phyloP scores from a whole-genome alignment of 2,329 filamentous ascomycete genomes.

The Curvularia sp. region DNA sequence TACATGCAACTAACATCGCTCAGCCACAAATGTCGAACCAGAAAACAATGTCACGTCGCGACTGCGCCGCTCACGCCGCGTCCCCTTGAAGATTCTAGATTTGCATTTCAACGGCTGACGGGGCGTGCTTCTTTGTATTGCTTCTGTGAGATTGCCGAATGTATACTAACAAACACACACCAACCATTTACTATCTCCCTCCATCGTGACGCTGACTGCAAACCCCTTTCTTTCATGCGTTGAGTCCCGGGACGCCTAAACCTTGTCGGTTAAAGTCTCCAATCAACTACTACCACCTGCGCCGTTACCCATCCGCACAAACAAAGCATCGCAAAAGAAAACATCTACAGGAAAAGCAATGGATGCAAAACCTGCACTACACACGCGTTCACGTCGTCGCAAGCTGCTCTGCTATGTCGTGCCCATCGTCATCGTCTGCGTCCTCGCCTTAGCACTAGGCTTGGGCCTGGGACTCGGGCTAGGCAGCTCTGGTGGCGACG shows the following conservation, averaged over 20 bases:
- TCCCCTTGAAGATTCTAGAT: not conserved
- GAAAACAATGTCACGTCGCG: not conserved
- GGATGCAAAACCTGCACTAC: slow-evolving; percentile 18
- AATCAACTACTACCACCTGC: not conserved
- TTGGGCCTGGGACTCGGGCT: slow-evolving; percentile 66
- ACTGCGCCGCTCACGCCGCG: slow-evolving; percentile 14
- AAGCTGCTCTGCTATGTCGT: slow-evolving; percentile 38
- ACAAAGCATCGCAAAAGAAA: not conserved
- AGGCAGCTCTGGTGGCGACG: slow-evolving; percentile 39
- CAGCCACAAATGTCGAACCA: not conserved
- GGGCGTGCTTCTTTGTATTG: not conserved
- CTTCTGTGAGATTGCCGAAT: not conserved
- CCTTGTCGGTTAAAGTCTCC: not conserved
- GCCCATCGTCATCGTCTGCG: slow-evolving; percentile 48
- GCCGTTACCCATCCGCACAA: not conserved
- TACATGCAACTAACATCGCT: slow-evolving; percentile 9
- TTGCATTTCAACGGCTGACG: not conserved
- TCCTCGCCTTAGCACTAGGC: slow-evolving; percentile 59
- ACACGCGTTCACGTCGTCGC: slow-evolving; percentile 31
- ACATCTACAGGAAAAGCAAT: slow-evolving; percentile 10
- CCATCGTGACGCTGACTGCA: not conserved
- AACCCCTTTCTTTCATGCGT: not conserved
- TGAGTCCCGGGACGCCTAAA: not conserved
- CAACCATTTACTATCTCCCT: not conserved
- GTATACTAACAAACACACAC: not conserved